phyloP scores from a whole-genome alignment of 1,284 basidiomycete genomes.

The Austropuccinia psidii region DNA sequence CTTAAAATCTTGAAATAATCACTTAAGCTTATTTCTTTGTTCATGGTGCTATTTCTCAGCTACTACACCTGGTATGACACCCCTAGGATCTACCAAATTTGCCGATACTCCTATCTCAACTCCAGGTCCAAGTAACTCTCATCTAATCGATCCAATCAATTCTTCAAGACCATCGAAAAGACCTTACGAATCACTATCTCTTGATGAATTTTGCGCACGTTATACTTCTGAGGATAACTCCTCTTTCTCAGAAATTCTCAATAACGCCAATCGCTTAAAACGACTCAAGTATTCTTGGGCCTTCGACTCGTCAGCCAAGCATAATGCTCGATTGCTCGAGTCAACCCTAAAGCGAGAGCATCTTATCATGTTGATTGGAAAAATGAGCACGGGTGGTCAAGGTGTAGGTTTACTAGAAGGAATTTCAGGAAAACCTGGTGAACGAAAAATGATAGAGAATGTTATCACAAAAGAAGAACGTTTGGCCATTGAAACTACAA shows the following conservation, averaged over 20 bases:
- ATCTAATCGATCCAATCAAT: neutral
- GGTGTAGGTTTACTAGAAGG: conserved; percentile 7
- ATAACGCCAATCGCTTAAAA: conserved; percentile 72
- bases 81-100: conserved; percentile 1
- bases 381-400: conserved; percentile 39
- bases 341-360: conserved; percentile 41
- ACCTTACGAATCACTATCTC: conserved; percentile 55
- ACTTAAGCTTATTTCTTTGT: neutral
- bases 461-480: conserved; percentile 43
- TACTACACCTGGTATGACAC: conserved; percentile 18
- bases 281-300: conserved; percentile 78
- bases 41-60: conserved; percentile 8
- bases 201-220: conserved; percentile 76
- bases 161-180: neutral
- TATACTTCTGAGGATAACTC: conserved; percentile 95
- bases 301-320: conserved; percentile 74
- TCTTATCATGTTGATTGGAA: conserved; percentile 41
- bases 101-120: neutral
- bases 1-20: neutral
- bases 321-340: conserved; percentile 51
- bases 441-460: conserved; percentile 47
- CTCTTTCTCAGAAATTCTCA: conserved; percentile 79
- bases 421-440: conserved; percentile 38
- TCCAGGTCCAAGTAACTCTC: neutral
- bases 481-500: conserved; percentile 40